Percentiles rank a stretch among this genome's conserved stretches.
These are phyloP conservation scores for Leucocoprinus birnbaumii DNA, from an alignment of 768 basidiomycete genomes.

Conservation along the genomic window DNA sequence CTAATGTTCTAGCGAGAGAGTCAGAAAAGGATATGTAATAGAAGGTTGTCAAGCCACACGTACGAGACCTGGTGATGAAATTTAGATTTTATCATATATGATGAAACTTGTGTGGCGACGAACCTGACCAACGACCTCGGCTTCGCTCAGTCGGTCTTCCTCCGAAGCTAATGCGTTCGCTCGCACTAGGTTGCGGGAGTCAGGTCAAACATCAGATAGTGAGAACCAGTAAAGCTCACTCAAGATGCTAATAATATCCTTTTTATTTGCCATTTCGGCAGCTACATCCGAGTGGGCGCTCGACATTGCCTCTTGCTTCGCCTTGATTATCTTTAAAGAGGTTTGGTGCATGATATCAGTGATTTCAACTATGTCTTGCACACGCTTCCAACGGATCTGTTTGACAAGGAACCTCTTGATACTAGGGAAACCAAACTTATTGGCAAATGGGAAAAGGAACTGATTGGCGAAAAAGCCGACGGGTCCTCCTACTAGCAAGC, in stretches of 20 bases:
- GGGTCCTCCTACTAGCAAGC: not conserved
- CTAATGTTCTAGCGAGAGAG: not conserved
- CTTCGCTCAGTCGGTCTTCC: slow-evolving; percentile 28
- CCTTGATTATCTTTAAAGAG: slow-evolving; percentile 32
- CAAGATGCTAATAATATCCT: slow-evolving; percentile 45
- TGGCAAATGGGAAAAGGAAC: slow-evolving; percentile 4
- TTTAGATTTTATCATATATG: not conserved
- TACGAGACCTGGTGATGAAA: not conserved
- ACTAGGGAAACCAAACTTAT: slow-evolving; percentile 1
- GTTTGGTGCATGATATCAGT: slow-evolving; percentile 32
- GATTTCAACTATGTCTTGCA: slow-evolving; percentile 29
- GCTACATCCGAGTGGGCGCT: slow-evolving; percentile 30
- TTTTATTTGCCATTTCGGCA: slow-evolving; percentile 33
- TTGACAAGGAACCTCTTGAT: slow-evolving; percentile 26
- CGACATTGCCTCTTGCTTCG: slow-evolving; percentile 31
- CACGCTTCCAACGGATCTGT: slow-evolving; percentile 24
- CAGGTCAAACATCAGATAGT: not conserved
- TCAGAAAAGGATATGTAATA: too few relatives aligned
- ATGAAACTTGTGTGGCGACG: not conserved
- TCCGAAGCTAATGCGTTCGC: slow-evolving; percentile 28
- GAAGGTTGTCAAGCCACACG: not conserved
- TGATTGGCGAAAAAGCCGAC: slow-evolving; percentile 4
- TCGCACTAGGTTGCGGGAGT: slow-evolving; percentile 21
- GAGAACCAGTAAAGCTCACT: slow-evolving; percentile 24
- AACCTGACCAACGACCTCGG: slow-evolving; percentile 33